These are phyloP conservation scores for Coccomyxa sp. DNA, from an alignment of 139 green algal species.

Conservation along the genomic window DNA sequence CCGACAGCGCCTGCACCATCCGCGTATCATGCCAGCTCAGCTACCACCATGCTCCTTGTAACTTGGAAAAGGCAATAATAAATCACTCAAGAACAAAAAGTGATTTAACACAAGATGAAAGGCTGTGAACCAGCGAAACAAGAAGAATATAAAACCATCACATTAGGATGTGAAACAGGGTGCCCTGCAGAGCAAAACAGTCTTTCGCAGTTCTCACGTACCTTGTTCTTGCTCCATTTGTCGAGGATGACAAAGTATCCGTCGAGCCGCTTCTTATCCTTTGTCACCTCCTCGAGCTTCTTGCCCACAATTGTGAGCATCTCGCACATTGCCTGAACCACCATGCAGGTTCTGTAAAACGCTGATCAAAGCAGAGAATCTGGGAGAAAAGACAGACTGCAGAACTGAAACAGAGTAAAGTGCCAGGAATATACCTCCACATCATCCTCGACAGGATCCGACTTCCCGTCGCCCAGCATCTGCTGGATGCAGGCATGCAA, in stretches of 20 bases:
- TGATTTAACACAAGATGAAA: too few species aligned
- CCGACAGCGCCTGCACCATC: slow-evolving; percentile 13
- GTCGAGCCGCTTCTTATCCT: slow-evolving; percentile 30
- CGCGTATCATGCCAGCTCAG: too few species aligned
- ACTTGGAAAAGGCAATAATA: too few species aligned
- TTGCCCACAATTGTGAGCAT: slow-evolving; percentile 71
- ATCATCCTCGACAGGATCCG: slow-evolving; percentile 78
- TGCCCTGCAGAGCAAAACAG: too few species aligned
- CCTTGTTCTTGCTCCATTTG: slow-evolving; percentile 24
- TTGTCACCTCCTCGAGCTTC: slow-evolving; percentile 47
- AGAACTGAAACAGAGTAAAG: neutral
- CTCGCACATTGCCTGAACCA: slow-evolving; percentile 76
- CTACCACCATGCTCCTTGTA: too few species aligned
- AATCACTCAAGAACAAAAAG: too few species aligned
- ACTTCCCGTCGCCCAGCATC: slow-evolving; percentile 55
- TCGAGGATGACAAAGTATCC: slow-evolving; percentile 43
- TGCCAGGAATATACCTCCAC: slow-evolving; percentile 57
- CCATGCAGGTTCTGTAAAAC: neutral
- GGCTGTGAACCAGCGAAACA: too few species aligned
- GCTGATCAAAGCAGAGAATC: neutral
- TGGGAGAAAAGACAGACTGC: neutral
- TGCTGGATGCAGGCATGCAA: slow-evolving; percentile 86
- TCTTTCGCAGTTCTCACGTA: neutral
- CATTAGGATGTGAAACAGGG: too few species aligned
- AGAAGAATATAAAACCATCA: too few species aligned